These are phyloP conservation scores for Candolleomyces aberdarensis DNA, from an alignment of 768 basidiomycete genomes.

Conservation along the genomic window DNA sequence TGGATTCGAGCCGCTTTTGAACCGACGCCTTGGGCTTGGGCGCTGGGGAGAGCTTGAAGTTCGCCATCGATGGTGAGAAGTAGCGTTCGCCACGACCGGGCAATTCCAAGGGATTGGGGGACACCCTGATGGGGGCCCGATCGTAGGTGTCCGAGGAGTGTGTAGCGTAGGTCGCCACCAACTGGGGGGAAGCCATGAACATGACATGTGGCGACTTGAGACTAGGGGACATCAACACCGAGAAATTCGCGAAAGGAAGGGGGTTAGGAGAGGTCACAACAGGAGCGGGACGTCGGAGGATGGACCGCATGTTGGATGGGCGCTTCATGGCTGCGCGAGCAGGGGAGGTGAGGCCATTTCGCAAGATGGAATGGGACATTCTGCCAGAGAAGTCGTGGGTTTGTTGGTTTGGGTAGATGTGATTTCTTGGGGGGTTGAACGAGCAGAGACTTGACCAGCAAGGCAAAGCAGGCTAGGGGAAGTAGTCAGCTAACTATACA, in stretches of 20 bases:
- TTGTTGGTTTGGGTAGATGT: conserved; percentile 10
- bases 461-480: conserved; percentile 30
- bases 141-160: conserved; percentile 62
- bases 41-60: conserved; percentile 32
- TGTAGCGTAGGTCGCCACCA: conserved; percentile 53
- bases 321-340: conserved; percentile 22
- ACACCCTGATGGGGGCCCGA: conserved; percentile 58
- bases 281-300: conserved; percentile 39
- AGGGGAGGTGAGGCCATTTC: conserved; percentile 32
- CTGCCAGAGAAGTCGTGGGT: conserved; percentile 17
- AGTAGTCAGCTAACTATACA: not conserved
- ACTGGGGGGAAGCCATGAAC: conserved; percentile 59
- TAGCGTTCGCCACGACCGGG: conserved; percentile 54
- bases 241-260: conserved; percentile 29
- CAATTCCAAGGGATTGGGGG: conserved; percentile 52
- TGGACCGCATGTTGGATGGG: conserved; percentile 27
- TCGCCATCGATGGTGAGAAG: conserved; percentile 31
- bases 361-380: conserved; percentile 38
- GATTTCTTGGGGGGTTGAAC: conserved; percentile 21
- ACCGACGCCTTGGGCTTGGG: conserved; percentile 22
- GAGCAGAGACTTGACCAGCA: conserved; percentile 48
- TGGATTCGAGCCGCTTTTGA: conserved; percentile 6
- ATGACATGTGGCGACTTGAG: conserved; percentile 53
- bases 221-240: conserved; percentile 27
- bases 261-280: conserved; percentile 35